Base-by-base conservation (phyloP, 2,329 filamentous ascomycete genomes). In the Fusarium chaquense region DNA sequence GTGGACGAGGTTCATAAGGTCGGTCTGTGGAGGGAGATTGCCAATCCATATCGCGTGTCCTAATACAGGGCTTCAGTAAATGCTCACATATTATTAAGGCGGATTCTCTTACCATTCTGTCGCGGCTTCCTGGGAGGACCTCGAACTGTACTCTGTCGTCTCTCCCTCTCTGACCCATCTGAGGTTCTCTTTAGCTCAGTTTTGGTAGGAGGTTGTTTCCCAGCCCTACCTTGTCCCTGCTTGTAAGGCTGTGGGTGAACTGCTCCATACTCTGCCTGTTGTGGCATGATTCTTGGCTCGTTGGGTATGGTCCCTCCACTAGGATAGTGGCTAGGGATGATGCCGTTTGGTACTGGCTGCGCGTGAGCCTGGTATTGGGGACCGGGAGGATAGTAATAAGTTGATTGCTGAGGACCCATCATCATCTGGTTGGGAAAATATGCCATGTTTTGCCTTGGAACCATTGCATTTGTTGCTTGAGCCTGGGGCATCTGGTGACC, bases 21-120 rank as follows among this genome's bases (percentile, higher is more conserved):
- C 90, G 1, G 94, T 92, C 50, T 93, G 91, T 1, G 93, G 92
- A 6, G 95, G 94, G 0, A 98, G 84, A 76, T 98, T 98, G 41
- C 96, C 96, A 30, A 98, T 93, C 95, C 96, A 98, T 22, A 98
- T 89, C 1, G 95, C 95, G 77, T 97, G 92, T 2, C 94, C 95
- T 83, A 62, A 38, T 62, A 46, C 32, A 44, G 10, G 44, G 30
- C 10, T 60, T 58, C 67, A 58, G 65, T 28, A 46, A 55, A 43
- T 44, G 43, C 16, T 53, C 45, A 49, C 40, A 10, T 30, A 8
- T 46, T 45, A 53, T 60, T 71, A 68, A 38, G 56, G 64, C 26
- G 46, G 47, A 24, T 58, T 20, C 41, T 76, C 86, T 79, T 79
- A 90, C 88, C 88, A 75, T 85, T 90, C 77, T 90, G 88, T 63